Evolutionary conservation across 768 basidiomycete genomes (phyloP).

Genomic region (Lentinula guzmanii): DNA sequence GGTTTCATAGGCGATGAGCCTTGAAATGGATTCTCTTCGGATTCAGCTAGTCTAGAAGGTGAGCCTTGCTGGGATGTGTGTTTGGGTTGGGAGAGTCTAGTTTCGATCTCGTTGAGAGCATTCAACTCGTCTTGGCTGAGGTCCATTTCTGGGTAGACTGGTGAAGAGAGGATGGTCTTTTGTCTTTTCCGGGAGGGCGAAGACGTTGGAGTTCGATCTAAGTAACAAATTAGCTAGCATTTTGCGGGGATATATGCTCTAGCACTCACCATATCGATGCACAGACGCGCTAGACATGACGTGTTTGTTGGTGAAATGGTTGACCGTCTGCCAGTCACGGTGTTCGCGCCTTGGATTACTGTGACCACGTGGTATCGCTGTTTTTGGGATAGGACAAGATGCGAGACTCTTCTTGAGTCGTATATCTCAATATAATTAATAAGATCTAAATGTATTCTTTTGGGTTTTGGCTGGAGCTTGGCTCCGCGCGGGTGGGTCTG

Average conservation of each 20-base stretch:
- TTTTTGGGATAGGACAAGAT: too few relatives aligned
- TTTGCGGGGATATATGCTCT: not conserved
- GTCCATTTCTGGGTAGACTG: constrained; percentile 29
- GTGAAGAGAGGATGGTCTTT: constrained; percentile 58
- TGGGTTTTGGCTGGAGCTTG: too few relatives aligned
- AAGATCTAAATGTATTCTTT: too few relatives aligned
- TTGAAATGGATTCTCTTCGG: constrained; percentile 37
- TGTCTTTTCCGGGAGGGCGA: constrained; percentile 54
- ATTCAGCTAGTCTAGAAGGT: constrained; percentile 8
- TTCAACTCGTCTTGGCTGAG: constrained; percentile 51
- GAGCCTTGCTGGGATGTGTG: constrained; percentile 6
- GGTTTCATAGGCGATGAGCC: constrained; percentile 2
- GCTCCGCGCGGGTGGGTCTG: too few relatives aligned
- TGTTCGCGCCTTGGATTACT: too few relatives aligned
- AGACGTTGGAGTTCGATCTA: constrained; percentile 22
- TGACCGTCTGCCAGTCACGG: too few relatives aligned
- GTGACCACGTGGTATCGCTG: too few relatives aligned
- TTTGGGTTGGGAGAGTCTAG: constrained; percentile 32
- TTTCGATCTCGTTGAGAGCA: constrained; percentile 49
- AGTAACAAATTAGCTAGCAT: not conserved
- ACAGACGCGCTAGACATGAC: not conserved
- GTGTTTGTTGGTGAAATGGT: not conserved
- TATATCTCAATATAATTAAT: too few relatives aligned
- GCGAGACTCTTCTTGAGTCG: too few relatives aligned
- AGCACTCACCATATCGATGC: constrained; percentile 1